Percentiles rank a stretch among this genome's conserved stretches.
Evolutionary conservation across 768 basidiomycete species (phyloP).

Genomic region (Leucogyrophana mollusca): DNA sequence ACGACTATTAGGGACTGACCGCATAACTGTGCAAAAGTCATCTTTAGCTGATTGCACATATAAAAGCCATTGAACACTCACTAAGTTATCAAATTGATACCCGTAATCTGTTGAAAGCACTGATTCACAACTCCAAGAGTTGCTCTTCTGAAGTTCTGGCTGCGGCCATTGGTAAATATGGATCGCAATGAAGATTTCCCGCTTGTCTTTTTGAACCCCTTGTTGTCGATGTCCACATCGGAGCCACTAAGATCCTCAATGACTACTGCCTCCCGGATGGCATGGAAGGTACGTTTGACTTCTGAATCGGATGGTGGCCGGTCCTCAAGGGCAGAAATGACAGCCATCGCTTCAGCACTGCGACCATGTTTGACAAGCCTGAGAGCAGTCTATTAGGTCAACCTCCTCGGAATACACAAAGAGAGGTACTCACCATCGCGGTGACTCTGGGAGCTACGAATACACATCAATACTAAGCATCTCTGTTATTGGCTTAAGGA

Average conservation of each 20-base stretch:
- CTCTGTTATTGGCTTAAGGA: not conserved
- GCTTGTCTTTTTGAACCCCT: conserved; percentile 3
- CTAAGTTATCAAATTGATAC: conserved; percentile 67
- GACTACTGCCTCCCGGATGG: conserved; percentile 51
- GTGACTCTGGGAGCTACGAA: conserved; percentile 54
- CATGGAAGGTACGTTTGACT: conserved; percentile 51
- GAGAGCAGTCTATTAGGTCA: not conserved
- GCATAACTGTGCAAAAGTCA: conserved; percentile 24
- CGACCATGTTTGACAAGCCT: conserved; percentile 59
- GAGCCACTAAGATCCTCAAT: conserved; percentile 32
- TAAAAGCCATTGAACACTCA: conserved; percentile 32
- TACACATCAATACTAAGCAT: too few species aligned
- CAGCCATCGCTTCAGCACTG: conserved; percentile 54
- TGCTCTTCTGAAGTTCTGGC: conserved; percentile 61
- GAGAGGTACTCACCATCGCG: conserved; percentile 48
- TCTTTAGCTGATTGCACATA: conserved; percentile 19
- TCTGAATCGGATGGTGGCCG: conserved; percentile 43
- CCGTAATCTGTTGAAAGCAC: conserved; percentile 69
- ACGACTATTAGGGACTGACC: conserved; percentile 13
- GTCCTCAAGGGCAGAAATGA: conserved; percentile 61
- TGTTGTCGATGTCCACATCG: conserved; percentile 4
- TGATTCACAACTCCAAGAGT: conserved; percentile 56
- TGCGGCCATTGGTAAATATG: conserved; percentile 52
- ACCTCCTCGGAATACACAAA: too few species aligned
- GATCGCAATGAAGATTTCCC: conserved; percentile 43